A percentile compares a stretch with the other conserved stretches of the same genome.
These are phyloP conservation scores for Pythium aquatile DNA, from an alignment of 352 stramenopile species.

Conservation along the genomic window DNA sequence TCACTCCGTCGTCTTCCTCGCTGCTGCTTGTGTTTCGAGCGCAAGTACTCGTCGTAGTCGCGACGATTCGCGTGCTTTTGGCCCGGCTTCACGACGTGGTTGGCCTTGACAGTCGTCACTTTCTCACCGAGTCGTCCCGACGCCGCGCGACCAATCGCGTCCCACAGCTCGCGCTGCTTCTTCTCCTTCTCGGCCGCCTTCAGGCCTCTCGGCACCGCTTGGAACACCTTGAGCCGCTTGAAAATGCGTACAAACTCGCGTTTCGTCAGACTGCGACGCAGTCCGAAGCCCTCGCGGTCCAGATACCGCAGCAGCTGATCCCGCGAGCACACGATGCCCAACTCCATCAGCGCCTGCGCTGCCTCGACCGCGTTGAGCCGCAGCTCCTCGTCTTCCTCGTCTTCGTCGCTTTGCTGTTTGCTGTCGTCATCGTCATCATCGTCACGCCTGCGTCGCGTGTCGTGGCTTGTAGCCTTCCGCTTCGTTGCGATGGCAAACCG, in stretches of 20 bases:
- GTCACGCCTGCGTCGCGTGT: not conserved
- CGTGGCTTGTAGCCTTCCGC: not conserved
- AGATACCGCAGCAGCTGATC: conserved; percentile 65
- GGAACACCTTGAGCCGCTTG: conserved; percentile 39
- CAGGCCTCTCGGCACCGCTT: not conserved
- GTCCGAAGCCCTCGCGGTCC: conserved; percentile 40
- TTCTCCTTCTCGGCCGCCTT: conserved; percentile 1
- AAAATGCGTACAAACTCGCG: conserved; percentile 44
- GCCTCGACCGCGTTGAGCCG: conserved; percentile 40
- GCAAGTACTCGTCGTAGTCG: conserved; percentile 54
- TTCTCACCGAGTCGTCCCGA: not conserved
- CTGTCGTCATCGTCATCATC: conserved; percentile 22
- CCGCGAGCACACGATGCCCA: conserved; percentile 55
- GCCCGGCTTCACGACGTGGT: not conserved
- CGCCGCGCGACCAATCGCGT: conserved; percentile 3
- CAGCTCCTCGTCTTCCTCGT: conserved; percentile 19
- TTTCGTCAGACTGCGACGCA: conserved; percentile 32
- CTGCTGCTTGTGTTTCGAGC: conserved; percentile 5
- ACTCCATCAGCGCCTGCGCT: conserved; percentile 66
- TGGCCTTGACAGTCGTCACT: not conserved
- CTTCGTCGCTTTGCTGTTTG: conserved; percentile 37
- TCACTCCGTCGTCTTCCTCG: not conserved
- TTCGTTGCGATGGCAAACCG: conserved; percentile 20
- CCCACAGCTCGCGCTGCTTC: conserved; percentile 22
- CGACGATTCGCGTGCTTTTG: conserved; percentile 29